These are phyloP conservation scores for Kuraishia borneana DNA, from an alignment of 805 yeast genomes.

Conservation along the genomic window DNA sequence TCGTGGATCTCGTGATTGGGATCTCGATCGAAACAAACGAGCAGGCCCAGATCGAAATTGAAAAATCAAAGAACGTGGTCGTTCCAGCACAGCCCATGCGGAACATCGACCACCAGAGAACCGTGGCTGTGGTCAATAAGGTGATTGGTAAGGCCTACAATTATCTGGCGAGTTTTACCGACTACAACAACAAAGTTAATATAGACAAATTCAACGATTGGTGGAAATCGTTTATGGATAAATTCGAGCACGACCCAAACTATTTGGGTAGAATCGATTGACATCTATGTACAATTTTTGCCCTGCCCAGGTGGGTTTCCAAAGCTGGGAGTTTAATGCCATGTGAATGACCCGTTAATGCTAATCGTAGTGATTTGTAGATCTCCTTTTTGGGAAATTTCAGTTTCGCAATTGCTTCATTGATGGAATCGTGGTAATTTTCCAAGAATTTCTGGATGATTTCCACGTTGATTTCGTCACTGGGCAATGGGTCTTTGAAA, in stretches of 20 bases:
- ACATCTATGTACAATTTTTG: slow-evolving; percentile 19
- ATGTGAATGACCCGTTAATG: slow-evolving; percentile 57
- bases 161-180: slow-evolving; percentile 80
- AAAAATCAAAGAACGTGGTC: slow-evolving; percentile 15
- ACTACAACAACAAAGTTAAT: slow-evolving; percentile 68
- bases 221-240: slow-evolving; percentile 86
- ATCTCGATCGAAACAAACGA: slow-evolving; percentile 79
- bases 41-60: slow-evolving; percentile 51
- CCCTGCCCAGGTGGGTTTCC: slow-evolving; percentile 40
- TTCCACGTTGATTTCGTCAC: background rate
- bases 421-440: slow-evolving; percentile 1
- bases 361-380: slow-evolving; percentile 52
- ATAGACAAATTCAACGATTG: slow-evolving; percentile 83
- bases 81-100: slow-evolving; percentile 17
- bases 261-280: slow-evolving; percentile 42
- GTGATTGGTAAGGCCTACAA: slow-evolving; percentile 91
- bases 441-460: slow-evolving; percentile 6
- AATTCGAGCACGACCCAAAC: slow-evolving; percentile 70
- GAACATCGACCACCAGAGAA: slow-evolving; percentile 14
- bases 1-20: slow-evolving; percentile 45
- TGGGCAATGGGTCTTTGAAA: slow-evolving; percentile 17
- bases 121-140: slow-evolving; percentile 65
- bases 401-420: slow-evolving; percentile 1
- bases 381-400: slow-evolving; percentile 20
- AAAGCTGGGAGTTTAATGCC: slow-evolving; percentile 59